Percentiles rank a stretch among this genome's conserved stretches.
Conservation (phyloP, 306 rosid genomes). For the Hylodesmum podocarpum region DNA sequence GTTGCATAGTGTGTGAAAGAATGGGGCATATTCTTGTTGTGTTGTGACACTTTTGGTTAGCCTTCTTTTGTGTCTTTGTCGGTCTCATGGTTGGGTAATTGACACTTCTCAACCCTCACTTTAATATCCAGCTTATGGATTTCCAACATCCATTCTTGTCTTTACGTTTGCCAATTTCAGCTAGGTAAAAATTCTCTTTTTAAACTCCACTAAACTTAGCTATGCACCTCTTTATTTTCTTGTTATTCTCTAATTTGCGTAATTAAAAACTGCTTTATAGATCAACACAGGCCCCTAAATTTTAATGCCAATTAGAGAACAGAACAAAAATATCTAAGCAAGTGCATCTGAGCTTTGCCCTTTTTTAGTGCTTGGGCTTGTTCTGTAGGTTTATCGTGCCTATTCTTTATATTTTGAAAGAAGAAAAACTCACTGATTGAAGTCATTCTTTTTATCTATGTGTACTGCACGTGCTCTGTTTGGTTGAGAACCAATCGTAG, state of each 20-base stretch:
- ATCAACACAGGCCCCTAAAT: too few relatives aligned
- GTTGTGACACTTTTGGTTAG: not conserved
- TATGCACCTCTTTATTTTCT: not conserved
- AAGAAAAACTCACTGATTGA: not conserved
- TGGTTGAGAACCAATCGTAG: too few relatives aligned
- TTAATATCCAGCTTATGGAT: not conserved
- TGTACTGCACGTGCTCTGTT: too few relatives aligned
- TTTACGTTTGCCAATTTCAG: not conserved
- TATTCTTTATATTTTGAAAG: not conserved
- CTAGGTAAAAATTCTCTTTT: not conserved
- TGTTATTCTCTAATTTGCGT: too few relatives aligned
- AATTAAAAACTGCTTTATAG: too few relatives aligned
- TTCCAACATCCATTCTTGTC: not conserved
- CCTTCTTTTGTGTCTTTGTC: not conserved
- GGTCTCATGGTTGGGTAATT: not conserved
- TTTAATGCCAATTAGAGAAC: not conserved
- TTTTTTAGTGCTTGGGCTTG: not conserved
- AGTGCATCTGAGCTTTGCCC: not conserved
- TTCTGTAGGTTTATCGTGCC: not conserved
- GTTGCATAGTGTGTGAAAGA: not conserved
- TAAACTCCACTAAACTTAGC: not conserved
- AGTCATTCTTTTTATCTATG: not conserved
- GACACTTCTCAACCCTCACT: not conserved
- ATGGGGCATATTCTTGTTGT: not conserved
- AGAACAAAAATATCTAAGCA: not conserved